A percentile compares a stretch with the other conserved stretches of the same genome.
Evolutionary conservation across 2,329 filamentous ascomycete species (phyloP).

Genomic region (Neofusicoccum cordaticola): DNA sequence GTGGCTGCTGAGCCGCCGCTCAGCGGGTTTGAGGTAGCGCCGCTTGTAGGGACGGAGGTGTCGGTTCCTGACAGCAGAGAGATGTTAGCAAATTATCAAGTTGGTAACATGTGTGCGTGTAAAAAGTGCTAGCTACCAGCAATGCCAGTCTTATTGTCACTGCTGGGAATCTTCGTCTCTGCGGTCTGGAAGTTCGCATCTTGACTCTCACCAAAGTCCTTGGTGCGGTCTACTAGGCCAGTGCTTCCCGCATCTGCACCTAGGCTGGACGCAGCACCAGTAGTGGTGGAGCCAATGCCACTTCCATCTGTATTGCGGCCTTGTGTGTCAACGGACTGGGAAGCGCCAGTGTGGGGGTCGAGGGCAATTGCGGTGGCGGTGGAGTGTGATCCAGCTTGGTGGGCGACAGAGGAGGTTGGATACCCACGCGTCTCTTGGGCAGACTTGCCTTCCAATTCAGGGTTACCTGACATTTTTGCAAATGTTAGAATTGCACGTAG

Average conservation of each 20-base stretch:
- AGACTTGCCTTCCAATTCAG: constrained; percentile 8
- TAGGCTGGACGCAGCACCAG: not conserved
- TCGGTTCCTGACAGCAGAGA: not conserved
- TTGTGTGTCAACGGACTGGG: not conserved
- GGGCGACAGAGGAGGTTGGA: not conserved
- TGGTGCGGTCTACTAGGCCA: constrained; percentile 9
- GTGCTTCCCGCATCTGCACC: not conserved
- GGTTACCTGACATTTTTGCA: not conserved
- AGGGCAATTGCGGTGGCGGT: not conserved
- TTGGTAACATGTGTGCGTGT: too few relatives aligned
- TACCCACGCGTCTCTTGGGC: not conserved
- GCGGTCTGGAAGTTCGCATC: not conserved
- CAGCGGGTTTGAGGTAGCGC: not conserved
- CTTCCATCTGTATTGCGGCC: not conserved
- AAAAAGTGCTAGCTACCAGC: too few relatives aligned
- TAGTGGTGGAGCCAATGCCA: not conserved
- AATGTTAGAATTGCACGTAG: not conserved
- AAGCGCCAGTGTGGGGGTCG: not conserved
- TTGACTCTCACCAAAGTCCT: not conserved
- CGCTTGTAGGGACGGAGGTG: not conserved
- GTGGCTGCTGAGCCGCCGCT: not conserved
- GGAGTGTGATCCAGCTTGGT: not conserved
- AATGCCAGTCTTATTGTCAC: not conserved
- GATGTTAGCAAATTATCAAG: too few relatives aligned
- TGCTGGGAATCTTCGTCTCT: not conserved